Evolutionary conservation across 345 rosid species (phyloP), one percentile per base, ranked within the genome.

Genomic region (Populus alba): DNA sequence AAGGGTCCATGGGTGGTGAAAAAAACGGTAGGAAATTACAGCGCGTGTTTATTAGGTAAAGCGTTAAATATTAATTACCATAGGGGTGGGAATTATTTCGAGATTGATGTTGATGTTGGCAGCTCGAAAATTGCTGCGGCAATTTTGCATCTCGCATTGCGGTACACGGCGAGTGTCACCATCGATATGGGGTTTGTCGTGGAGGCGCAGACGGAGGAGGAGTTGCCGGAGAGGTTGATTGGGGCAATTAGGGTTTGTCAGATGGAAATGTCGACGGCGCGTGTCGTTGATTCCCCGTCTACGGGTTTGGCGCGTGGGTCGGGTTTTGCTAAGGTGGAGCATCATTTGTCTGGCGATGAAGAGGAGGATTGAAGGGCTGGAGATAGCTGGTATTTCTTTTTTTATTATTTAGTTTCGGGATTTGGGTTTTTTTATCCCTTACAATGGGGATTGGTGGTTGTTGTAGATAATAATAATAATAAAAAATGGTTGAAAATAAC

Each of bases 1-100:
- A 93, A 95, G 83, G 99, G 99, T 0, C 99, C 98, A 0, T 95
- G 98, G 98, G 84, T 92, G 65, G 95, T 95, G 45, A 92, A 87
- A 81, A 88, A 91, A 7, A 70, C 99, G 55, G 96, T 92, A 20
- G 98, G 98, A 18, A 92, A 81, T 66, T 87, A 92, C 81, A 71
- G 93, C n/a, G 97, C 99, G 18, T 95, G 97, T 73, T 78, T 95
- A 47, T 62, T 95, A n/a, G 99, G 98, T 23, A 92, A 91, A 66
- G 94, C 97, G 0, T 78, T 95, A 83, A 91, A 90, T n/a, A 89
- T 93, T 38, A 90, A 88, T 75, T 95, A 95, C 79, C 91, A 95
- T 41, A 84, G 93, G 68, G 98, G 99, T 29, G 68, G 76, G 1
- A 93, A 95, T 73, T 95, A 95, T 77, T 78, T 93, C 35, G 99